These are phyloP conservation scores for Anethum foeniculum DNA, from an alignment of 140 eudicot genomes.

Conservation along the genomic window DNA sequence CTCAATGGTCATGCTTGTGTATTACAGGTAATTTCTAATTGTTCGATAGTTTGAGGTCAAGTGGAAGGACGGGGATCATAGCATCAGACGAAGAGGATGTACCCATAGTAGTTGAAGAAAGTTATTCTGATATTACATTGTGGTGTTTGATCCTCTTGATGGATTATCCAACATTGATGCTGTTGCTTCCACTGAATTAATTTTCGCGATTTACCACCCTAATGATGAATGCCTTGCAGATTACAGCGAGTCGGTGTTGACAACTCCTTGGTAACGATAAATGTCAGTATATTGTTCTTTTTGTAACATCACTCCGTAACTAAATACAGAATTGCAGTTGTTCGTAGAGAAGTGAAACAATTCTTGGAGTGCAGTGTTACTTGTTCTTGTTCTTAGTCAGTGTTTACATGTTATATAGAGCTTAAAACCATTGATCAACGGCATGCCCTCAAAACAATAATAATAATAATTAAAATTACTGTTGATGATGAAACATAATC, in stretches of 20 bases:
- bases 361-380: not conserved
- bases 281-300: not conserved
- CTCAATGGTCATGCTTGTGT: not conserved
- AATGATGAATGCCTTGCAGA: constrained; percentile 85
- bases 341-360: too few species aligned
- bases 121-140: constrained; percentile 97
- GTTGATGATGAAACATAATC: too few species aligned
- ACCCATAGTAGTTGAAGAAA: constrained; percentile 65
- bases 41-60: constrained; percentile 51
- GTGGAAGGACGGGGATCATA: constrained; percentile 95
- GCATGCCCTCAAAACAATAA: too few species aligned
- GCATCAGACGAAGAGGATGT: constrained; percentile 96
- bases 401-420: too few species aligned
- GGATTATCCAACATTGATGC: constrained; percentile 99
- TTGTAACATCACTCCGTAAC: too few species aligned
- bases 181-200: constrained; percentile 92
- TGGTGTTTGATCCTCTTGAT: constrained; percentile 97
- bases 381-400: too few species aligned
- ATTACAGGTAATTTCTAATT: constrained; percentile 74
- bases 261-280: constrained; percentile 41
- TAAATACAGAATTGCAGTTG: too few species aligned
- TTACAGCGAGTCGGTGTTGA: constrained; percentile 17
- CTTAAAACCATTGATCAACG: too few species aligned
- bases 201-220: constrained; percentile 91
- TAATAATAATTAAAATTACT: too few species aligned